phyloP scores from a whole-genome alignment of 139 green algal species.

The Pseudopediastrum boryanum region DNA sequence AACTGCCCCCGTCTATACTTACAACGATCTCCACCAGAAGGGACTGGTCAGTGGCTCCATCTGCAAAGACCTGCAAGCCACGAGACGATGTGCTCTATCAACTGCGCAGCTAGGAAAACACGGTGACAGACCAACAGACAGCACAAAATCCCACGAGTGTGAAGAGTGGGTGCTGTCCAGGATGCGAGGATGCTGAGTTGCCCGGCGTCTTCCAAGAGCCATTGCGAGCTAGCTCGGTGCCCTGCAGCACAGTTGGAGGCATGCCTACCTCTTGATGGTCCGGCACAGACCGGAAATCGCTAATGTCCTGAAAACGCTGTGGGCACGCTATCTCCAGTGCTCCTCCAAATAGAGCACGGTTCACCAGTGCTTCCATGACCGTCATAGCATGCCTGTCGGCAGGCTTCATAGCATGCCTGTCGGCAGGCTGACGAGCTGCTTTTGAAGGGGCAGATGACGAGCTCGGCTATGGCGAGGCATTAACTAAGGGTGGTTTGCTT shows the following conservation, averaged over 20 bases:
- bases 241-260: not conserved
- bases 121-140: conserved; percentile 11
- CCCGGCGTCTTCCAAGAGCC: not conserved
- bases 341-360: conserved; percentile 57
- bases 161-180: not conserved
- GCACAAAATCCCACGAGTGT: not conserved
- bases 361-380: not conserved
- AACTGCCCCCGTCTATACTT: too few species aligned
- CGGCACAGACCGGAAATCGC: conserved; percentile 64
- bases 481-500: too few species aligned
- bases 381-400: too few species aligned
- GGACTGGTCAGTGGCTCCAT: conserved; percentile 66
- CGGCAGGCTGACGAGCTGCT: too few species aligned
- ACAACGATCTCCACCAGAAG: conserved; percentile 73
- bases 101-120: not conserved
- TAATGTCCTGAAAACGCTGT: conserved; percentile 57
- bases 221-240: not conserved
- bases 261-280: conserved; percentile 68
- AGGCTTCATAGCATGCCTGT: too few species aligned
- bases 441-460: too few species aligned
- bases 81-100: too few species aligned
- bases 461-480: too few species aligned
- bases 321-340: conserved; percentile 54
- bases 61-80: conserved; percentile 60
- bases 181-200: not conserved